Base-by-base conservation (phyloP, 345 rosid species). In the Psidium friedrichsthalianum region DNA sequence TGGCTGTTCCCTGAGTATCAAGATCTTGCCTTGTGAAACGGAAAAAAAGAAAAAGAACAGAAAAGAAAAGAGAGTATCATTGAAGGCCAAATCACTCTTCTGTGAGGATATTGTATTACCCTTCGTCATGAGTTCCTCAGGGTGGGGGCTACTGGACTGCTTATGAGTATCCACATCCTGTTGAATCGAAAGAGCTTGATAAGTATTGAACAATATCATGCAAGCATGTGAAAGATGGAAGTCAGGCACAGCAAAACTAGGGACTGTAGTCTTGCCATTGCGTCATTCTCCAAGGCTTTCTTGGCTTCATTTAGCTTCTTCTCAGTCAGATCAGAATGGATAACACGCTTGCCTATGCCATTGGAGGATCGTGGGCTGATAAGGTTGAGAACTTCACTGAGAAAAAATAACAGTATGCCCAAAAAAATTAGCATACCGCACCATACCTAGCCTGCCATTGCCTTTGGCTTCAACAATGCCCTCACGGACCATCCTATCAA, bases 401-500 rank as follows among this genome's bases (percentile, higher is more conserved):
- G 40, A 82, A 55, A 55, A 53, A 51, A 44, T 25, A 82, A 55
- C 15, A 27, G 11, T 12, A 69, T 5, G 58, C 32, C 18, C 82
- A 42, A 36, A 55, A 74, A 36, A 11, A 36, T 84, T n/a, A 22
- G 25, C 69, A 51, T 42, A n/a, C 24, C 16, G 42, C 40, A 25
- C 52, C 56, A 16, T 59, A 97, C 99, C 99, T 86, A 97, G 98
- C 92, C 98, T 89, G 10, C 95, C 94, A 88, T 56, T 96, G 84
- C 94, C 89, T 92, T 90, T 93, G 88, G 97, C 93, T 92, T 93
- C 95, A 81, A 97, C 82, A 32, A 92, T 92, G 86, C 99, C 99
- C 57, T 97, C 98, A 86, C 51, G 88, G 78, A 90, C 89, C 99
- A 97, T 97, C 85, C 91, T 94, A 56, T 90, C 93, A 64, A 97